phyloP scores from a whole-genome alignment of 2,329 filamentous ascomycete genomes.

The Pyricularia pennisetigena region DNA sequence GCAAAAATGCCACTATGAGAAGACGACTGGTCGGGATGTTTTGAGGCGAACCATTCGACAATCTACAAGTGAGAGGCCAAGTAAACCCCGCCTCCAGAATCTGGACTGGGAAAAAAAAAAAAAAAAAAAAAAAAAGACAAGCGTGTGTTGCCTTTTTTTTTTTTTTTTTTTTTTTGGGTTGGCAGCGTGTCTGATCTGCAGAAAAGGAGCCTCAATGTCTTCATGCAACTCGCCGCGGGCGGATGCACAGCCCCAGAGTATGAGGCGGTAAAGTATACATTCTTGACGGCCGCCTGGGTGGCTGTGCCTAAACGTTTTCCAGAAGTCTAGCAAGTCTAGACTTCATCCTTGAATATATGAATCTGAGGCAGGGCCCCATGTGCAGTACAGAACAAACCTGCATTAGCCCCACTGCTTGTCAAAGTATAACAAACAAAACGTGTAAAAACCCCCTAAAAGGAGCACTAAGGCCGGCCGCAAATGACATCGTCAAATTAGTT shows the following conservation, averaged over 20 bases:
- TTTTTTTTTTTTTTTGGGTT: too few relatives aligned
- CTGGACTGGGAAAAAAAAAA: neutral
- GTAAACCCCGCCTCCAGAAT: neutral
- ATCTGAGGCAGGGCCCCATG: neutral
- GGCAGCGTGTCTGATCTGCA: neutral
- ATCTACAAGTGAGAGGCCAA: neutral
- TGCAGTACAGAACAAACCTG: neutral
- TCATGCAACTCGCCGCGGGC: neutral
- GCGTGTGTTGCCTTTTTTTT: too few relatives aligned
- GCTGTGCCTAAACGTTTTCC: too few relatives aligned
- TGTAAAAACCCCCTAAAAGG: neutral
- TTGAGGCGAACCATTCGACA: neutral
- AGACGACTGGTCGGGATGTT: neutral
- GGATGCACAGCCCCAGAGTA: neutral
- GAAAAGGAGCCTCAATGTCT: neutral
- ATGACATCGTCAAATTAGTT: neutral
- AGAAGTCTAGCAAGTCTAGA: too few relatives aligned
- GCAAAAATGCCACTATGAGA: neutral
- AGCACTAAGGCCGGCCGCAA: neutral
- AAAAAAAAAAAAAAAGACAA: too few relatives aligned
- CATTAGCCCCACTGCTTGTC: neutral
- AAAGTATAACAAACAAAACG: neutral
- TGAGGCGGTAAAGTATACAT: neutral
- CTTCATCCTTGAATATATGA: neutral
- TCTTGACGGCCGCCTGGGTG: neutral